A percentile compares a stretch with the other conserved stretches of the same genome.
Conservation (phyloP, 331 rosid genomes). For the Acacia pycnantha region DNA sequence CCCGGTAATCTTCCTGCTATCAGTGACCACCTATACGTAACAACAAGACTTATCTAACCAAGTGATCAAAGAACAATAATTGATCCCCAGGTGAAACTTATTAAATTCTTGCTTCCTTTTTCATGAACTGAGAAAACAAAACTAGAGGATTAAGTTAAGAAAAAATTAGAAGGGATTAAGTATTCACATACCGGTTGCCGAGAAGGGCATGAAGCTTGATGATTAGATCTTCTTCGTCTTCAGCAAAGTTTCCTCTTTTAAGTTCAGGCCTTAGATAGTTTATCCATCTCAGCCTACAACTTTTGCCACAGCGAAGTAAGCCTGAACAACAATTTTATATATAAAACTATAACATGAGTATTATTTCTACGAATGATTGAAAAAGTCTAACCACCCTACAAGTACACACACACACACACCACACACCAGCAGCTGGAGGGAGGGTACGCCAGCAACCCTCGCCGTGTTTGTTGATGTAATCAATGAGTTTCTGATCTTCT, state of each 20-base stretch:
- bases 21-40: slow-evolving; percentile 58
- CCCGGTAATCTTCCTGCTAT: slow-evolving; percentile 92
- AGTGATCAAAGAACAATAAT: not conserved
- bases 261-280: slow-evolving; percentile 75
- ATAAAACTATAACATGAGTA: too few species aligned
- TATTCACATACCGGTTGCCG: slow-evolving; percentile 55
- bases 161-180: too few species aligned
- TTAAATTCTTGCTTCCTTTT: too few species aligned
- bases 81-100: too few species aligned
- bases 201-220: slow-evolving; percentile 80
- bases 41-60: not conserved
- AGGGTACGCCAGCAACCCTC: too few species aligned
- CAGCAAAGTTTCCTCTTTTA: slow-evolving; percentile 77
- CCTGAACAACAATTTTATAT: slow-evolving; percentile 31
- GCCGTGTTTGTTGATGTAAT: too few species aligned
- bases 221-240: slow-evolving; percentile 89
- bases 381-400: too few species aligned
- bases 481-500: too few species aligned
- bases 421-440: slow-evolving; percentile 63
- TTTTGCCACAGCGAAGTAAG: slow-evolving; percentile 69
- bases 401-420: too few species aligned
- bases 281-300: slow-evolving; percentile 82
- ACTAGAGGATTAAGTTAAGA: too few species aligned
- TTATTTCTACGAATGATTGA: too few species aligned
- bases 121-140: too few species aligned